These are phyloP conservation scores for Jatropha podagrica DNA, from an alignment of 441 rosid species.

Conservation along the genomic window DNA sequence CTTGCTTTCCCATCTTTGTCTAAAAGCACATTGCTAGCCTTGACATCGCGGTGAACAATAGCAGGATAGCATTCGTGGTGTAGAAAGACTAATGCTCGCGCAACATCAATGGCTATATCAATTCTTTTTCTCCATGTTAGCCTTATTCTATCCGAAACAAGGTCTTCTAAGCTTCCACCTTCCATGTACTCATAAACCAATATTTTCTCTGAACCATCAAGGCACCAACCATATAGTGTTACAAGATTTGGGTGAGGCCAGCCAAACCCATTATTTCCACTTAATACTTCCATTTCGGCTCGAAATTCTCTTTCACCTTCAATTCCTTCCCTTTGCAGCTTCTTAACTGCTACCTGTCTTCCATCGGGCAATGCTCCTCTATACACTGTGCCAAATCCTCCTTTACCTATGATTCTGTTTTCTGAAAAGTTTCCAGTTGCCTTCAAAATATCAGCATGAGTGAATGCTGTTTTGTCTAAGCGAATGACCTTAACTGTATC, in stretches of 20 bases:
- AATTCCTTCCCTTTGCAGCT: slow-evolving; percentile 72
- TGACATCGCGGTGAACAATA: slow-evolving; percentile 88
- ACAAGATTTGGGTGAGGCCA: slow-evolving; percentile 97
- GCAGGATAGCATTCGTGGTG: slow-evolving; percentile 91
- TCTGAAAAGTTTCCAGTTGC: slow-evolving; percentile 78
- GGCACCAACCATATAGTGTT: slow-evolving; percentile 88
- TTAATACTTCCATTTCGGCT: slow-evolving; percentile 88
- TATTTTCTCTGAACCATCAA: slow-evolving; percentile 67
- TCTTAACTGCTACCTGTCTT: slow-evolving; percentile 82
- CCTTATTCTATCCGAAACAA: slow-evolving; percentile 51
- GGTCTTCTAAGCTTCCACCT: slow-evolving; percentile 86
- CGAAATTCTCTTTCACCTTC: slow-evolving; percentile 87
- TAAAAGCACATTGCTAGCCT: slow-evolving; percentile 86
- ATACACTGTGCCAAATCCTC: slow-evolving; percentile 87
- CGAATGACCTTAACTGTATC: slow-evolving; percentile 74
- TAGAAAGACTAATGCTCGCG: slow-evolving; percentile 67
- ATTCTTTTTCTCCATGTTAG: slow-evolving; percentile 65
- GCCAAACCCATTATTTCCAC: slow-evolving; percentile 58
- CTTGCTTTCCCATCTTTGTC: slow-evolving; percentile 65
- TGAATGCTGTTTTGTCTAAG: slow-evolving; percentile 72
- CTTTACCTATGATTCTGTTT: slow-evolving; percentile 71
- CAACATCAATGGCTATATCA: slow-evolving; percentile 66
- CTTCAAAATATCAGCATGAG: slow-evolving; percentile 72
- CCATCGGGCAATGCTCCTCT: slow-evolving; percentile 77
- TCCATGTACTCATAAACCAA: slow-evolving; percentile 85